Base-by-base conservation (phyloP, 2,329 filamentous ascomycete species). In the Botrytis paeoniae region DNA sequence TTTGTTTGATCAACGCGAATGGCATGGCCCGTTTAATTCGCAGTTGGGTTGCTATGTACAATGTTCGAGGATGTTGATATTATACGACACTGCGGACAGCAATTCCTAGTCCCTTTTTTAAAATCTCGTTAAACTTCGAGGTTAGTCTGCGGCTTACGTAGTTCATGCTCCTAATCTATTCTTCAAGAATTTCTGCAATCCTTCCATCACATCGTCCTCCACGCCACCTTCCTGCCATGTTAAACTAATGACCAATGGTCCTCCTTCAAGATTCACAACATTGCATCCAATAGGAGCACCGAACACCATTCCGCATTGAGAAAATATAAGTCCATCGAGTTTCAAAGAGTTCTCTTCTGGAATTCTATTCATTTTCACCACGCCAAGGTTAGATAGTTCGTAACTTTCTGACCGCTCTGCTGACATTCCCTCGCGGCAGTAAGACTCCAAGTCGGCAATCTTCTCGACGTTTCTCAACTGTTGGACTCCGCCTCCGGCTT, bases 351-450 rank as follows among this genome's bases (percentile, higher is more conserved):
- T 57, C 4, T 35, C 39, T n/a, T n/a, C 3, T 0, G 54, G n/a
- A 20, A 35, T 54, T 9, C 16, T 10, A 12, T 70, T 70, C 22
- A 76, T 29, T n/a, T 73, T 63, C 0, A 77, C 69, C 43, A 75
- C 61, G 12, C 78, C 78, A 3, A 79, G 61, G 72, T 79, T 79
- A 2, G 76, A 78, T 12, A 78, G n/a, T 54, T 79, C 78, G 39
- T 78, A 79, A 1, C 29, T 70, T 37, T 59, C 51, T 3, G 20
- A 43, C 1, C 54, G 32, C 10, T 14, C 37, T 14, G 37, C 16
- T 4, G n/a, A 61, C 20, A 70, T 12, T 29, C 20, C 22, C 22
- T 35, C 54, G 20, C 22, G 37, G 20, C 22, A 45, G 43, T 41
- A 57, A 9, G 35, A 20, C 9, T 41, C 48, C 1, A 41, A 14